These are phyloP conservation scores for Sclerotinia spermophila DNA, from an alignment of 2,329 filamentous ascomycete genomes.

Conservation along the genomic window DNA sequence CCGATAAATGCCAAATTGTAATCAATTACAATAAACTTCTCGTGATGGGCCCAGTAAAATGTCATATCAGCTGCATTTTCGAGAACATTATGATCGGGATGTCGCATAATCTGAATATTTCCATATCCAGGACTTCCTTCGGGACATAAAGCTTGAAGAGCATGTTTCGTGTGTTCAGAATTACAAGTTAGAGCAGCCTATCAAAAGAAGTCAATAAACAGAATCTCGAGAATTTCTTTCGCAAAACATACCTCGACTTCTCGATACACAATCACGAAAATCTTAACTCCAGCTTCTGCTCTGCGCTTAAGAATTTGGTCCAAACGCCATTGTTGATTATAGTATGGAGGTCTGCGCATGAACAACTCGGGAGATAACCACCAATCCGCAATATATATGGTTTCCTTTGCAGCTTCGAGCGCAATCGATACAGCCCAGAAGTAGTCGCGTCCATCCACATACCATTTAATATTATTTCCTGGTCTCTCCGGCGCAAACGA, in stretches of 20 bases:
- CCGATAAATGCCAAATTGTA: conserved; percentile 90
- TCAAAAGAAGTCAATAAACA: conserved; percentile 40
- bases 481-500: conserved; percentile 87
- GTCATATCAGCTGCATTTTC: conserved; percentile 96
- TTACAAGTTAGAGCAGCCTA: conserved; percentile 84
- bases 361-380: conserved; percentile 91
- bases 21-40: conserved; percentile 96
- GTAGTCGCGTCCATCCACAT: conserved; percentile 92
- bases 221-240: background rate
- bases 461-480: conserved; percentile 91
- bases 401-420: conserved; percentile 84
- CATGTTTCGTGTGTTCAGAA: conserved; percentile 87
- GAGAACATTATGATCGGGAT: conserved; percentile 92
- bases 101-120: conserved; percentile 85
- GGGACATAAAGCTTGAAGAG: conserved; percentile 73
- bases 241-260: conserved; percentile 47
- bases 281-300: conserved; percentile 90
- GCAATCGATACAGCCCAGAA: conserved; percentile 91
- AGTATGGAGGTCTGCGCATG: conserved; percentile 76
- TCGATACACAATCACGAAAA: conserved; percentile 89
- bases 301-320: conserved; percentile 84
- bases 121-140: conserved; percentile 77
- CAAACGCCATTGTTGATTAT: conserved; percentile 79
- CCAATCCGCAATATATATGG: conserved; percentile 96
- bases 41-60: conserved; percentile 96